A percentile compares a stretch with the other conserved stretches of the same genome.
These are phyloP conservation scores for Yamadazyma endophytica DNA, from an alignment of 805 yeast genomes.

Conservation along the genomic window DNA sequence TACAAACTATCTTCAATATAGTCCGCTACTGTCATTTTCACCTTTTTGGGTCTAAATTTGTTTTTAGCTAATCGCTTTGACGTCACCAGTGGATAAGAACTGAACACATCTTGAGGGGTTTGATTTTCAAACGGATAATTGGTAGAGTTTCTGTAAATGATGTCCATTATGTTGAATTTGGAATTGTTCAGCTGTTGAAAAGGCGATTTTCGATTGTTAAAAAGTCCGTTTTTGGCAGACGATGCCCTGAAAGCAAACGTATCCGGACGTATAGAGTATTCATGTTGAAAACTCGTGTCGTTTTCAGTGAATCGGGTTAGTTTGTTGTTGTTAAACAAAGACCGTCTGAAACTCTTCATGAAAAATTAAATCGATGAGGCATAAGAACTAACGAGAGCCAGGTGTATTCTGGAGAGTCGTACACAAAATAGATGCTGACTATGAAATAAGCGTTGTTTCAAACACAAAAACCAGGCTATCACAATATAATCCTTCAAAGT, in stretches of 20 bases:
- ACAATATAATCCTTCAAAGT: too few species aligned
- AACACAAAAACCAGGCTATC: too few species aligned
- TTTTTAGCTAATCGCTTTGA: slow-evolving; percentile 27
- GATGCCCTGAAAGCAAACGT: slow-evolving; percentile 41
- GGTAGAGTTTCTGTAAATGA: slow-evolving; percentile 35
- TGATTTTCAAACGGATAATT: slow-evolving; percentile 37
- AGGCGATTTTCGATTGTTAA: slow-evolving; percentile 7
- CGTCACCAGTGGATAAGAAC: slow-evolving; percentile 30
- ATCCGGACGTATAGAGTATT: slow-evolving; percentile 42
- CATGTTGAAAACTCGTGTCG: slow-evolving; percentile 27
- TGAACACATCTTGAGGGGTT: slow-evolving; percentile 37
- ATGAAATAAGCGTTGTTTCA: too few species aligned
- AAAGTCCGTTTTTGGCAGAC: slow-evolving; percentile 6
- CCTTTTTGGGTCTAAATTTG: slow-evolving; percentile 50
- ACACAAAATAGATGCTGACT: too few species aligned
- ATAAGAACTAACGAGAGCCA: too few species aligned
- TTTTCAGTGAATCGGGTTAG: slow-evolving; percentile 9
- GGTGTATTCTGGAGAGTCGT: too few species aligned
- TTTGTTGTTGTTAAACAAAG: slow-evolving; percentile 8
- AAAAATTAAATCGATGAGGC: too few species aligned
- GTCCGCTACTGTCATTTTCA: slow-evolving; percentile 71
- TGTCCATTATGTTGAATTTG: slow-evolving; percentile 27
- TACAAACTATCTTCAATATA: slow-evolving; percentile 83
- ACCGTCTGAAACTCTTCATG: too few species aligned
- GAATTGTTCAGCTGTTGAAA: slow-evolving; percentile 7